Percentiles rank a stretch among this genome's conserved stretches.
phyloP scores from a whole-genome alignment of 169 alveolate genomes.

The Ichthyophthirius multifiliis region DNA sequence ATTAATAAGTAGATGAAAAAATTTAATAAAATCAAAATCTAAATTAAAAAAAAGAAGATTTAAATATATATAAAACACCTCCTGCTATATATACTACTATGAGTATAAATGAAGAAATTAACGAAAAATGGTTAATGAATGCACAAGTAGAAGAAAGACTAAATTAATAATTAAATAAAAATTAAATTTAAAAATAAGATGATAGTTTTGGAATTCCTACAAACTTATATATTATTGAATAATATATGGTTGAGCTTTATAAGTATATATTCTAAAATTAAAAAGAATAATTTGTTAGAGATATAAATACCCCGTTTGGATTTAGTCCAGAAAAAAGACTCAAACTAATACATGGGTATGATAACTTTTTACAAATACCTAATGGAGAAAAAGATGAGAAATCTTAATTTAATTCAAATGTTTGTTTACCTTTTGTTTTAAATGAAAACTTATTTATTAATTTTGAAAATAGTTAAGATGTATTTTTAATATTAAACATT shows the following conservation, averaged over 20 bases:
- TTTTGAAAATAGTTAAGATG: background rate
- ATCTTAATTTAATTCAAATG: background rate
- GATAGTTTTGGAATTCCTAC: constrained; percentile 15
- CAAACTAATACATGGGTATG: constrained; percentile 14
- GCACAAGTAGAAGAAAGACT: constrained; percentile 4
- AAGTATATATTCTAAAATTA: too few species aligned
- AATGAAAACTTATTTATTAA: background rate
- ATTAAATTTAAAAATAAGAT: background rate
- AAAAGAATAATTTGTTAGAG: background rate
- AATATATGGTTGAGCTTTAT: background rate
- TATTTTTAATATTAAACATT: too few species aligned
- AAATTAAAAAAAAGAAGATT: too few species aligned
- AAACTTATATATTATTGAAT: background rate
- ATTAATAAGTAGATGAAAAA: too few species aligned
- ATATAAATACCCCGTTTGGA: constrained; percentile 1
- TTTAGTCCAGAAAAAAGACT: constrained; percentile 13
- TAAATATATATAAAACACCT: too few species aligned
- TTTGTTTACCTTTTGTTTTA: constrained; percentile 19
- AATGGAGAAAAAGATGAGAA: background rate
- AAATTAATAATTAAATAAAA: background rate
- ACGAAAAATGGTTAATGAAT: constrained; percentile 10
- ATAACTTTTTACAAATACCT: background rate
- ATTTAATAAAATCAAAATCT: too few species aligned
- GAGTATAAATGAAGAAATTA: too few species aligned
- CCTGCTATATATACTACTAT: too few species aligned